phyloP scores from a whole-genome alignment of 352 stramenopile species.

The Globisporangium yorkense region DNA sequence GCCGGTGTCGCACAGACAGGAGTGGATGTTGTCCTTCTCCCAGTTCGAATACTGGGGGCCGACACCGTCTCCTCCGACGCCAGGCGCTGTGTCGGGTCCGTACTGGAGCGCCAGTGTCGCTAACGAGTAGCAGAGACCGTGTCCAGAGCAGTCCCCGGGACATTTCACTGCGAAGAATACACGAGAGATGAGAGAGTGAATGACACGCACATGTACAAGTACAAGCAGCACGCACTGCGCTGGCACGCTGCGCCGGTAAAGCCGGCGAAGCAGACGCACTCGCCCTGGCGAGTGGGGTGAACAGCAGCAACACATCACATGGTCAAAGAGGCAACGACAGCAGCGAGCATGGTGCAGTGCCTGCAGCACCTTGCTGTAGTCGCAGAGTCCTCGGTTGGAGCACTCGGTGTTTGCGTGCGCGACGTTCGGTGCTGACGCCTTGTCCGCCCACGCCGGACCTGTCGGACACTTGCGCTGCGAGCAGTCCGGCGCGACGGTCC shows the following conservation, averaged over 20 bases:
- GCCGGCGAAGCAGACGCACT: conserved; percentile 50
- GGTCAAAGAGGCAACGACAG: neutral
- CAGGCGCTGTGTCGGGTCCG: conserved; percentile 31
- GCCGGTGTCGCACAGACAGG: conserved; percentile 79
- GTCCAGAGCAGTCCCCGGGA: conserved; percentile 53
- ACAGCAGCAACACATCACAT: neutral
- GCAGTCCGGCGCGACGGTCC: conserved; percentile 61
- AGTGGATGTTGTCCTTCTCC: conserved; percentile 73
- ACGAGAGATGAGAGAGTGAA: neutral
- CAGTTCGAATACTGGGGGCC: conserved; percentile 76
- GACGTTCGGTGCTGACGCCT: conserved; percentile 51
- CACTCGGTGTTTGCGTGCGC: conserved; percentile 53
- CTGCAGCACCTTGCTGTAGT: conserved; percentile 37
- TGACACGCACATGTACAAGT: neutral
- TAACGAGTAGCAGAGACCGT: conserved; percentile 57
- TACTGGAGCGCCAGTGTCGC: conserved; percentile 42
- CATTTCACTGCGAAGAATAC: conserved; percentile 31
- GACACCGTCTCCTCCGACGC: conserved; percentile 29
- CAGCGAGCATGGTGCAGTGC: neutral
- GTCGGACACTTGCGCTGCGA: conserved; percentile 62
- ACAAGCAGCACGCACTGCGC: conserved; percentile 24
- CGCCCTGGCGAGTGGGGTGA: conserved; percentile 21
- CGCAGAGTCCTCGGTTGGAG: conserved; percentile 58
- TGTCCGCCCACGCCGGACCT: conserved; percentile 72
- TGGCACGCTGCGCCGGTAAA: conserved; percentile 59